Conservation (phyloP, 768 basidiomycete genomes). For the Mycena sanguinolenta region DNA sequence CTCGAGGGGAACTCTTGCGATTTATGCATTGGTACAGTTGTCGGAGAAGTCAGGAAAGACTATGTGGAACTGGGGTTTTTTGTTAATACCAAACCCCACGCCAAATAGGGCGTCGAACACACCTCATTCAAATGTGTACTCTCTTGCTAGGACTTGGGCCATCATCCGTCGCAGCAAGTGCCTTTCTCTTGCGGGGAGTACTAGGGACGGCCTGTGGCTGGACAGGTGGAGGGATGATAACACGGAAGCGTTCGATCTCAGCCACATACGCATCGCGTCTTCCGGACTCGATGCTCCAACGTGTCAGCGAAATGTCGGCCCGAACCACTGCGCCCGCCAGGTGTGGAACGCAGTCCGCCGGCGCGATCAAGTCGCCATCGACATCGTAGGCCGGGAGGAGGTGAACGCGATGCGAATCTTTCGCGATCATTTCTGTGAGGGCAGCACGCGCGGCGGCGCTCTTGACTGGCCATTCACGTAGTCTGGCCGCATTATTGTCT, state of each 20-base stretch:
- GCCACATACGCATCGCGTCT: not conserved
- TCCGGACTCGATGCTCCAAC: not conserved
- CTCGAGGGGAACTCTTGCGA: too few relatives aligned
- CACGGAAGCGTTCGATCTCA: not conserved
- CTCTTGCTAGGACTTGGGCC: too few relatives aligned
- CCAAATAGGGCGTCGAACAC: too few relatives aligned
- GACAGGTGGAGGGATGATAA: not conserved
- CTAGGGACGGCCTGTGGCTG: too few relatives aligned
- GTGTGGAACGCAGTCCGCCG: not conserved
- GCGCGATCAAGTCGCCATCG: not conserved
- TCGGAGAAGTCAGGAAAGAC: too few relatives aligned
- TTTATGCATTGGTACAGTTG: too few relatives aligned
- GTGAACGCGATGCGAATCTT: slow-evolving; percentile 3
- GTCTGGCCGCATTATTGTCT: not conserved
- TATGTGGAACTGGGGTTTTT: too few relatives aligned
- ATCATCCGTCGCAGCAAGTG: too few relatives aligned
- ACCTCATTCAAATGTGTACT: too few relatives aligned
- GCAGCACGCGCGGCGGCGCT: not conserved
- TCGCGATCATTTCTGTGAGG: not conserved
- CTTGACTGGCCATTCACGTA: slow-evolving; percentile 3
- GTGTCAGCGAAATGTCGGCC: not conserved
- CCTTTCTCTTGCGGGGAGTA: too few relatives aligned
- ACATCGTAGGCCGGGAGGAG: not conserved
- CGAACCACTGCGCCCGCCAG: slow-evolving; percentile 11
- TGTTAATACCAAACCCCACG: too few relatives aligned